A percentile compares a stretch with the other conserved stretches of the same genome.
Evolutionary conservation across 2,329 filamentous ascomycete genomes (phyloP).

Genomic region (Neophaeococcomyces aloes): DNA sequence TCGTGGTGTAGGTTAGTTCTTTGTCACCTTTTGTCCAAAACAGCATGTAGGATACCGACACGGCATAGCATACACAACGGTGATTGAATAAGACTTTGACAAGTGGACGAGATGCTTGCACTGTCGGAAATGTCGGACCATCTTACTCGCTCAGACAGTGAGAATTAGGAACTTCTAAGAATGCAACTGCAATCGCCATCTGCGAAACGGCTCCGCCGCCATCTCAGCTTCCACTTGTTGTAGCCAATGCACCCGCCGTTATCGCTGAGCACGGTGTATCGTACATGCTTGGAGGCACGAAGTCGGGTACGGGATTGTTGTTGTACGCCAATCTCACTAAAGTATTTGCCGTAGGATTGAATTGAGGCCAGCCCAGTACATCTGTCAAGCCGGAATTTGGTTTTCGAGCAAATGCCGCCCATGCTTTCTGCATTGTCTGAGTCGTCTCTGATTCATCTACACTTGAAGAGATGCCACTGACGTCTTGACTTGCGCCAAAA

Average conservation of each 20-base stretch:
- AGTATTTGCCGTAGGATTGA: conserved; percentile 20
- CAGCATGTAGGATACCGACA: too few relatives aligned
- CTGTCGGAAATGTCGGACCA: too few relatives aligned
- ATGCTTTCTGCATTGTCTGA: conserved; percentile 32
- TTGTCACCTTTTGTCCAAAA: too few relatives aligned
- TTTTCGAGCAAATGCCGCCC: conserved; percentile 33
- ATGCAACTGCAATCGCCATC: too few relatives aligned
- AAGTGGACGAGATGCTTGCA: too few relatives aligned
- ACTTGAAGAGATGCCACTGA: conserved; percentile 30
- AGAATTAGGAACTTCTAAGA: too few relatives aligned
- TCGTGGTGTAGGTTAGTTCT: too few relatives aligned
- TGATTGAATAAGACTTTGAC: too few relatives aligned
- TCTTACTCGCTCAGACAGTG: too few relatives aligned
- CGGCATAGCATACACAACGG: too few relatives aligned
- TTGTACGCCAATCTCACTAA: conserved; percentile 23
- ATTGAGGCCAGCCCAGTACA: conserved; percentile 30
- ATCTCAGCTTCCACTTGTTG: too few relatives aligned
- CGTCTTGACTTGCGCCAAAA: conserved; percentile 33
- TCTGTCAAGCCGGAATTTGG: conserved; percentile 28
- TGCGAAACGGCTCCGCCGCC: too few relatives aligned
- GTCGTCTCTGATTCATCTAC: conserved; percentile 27
- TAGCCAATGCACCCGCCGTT: conserved; percentile 10
- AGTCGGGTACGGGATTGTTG: conserved; percentile 19
- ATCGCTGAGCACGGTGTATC: conserved; percentile 10
- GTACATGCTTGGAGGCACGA: conserved; percentile 23